A percentile compares a stretch with the other conserved stretches of the same genome.
These are phyloP conservation scores for Sanghuangporus sanghuang DNA, from an alignment of 1,284 basidiomycete genomes.

Conservation along the genomic window DNA sequence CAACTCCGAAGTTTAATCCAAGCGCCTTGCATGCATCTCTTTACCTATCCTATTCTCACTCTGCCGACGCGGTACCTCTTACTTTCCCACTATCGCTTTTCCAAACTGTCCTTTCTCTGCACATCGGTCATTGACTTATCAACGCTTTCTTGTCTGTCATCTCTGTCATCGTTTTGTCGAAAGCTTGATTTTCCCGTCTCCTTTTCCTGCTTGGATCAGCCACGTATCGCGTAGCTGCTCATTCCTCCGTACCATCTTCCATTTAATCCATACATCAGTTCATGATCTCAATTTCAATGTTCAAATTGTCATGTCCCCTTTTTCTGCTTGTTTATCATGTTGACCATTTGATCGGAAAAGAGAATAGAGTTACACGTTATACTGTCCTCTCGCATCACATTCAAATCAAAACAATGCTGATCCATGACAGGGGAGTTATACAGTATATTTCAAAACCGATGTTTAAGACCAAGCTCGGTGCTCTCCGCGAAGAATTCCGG, in stretches of 20 bases:
- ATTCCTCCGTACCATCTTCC: not conserved
- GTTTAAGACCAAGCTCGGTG: too few relatives aligned
- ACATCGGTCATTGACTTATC: not conserved
- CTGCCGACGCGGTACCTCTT: conserved; percentile 6
- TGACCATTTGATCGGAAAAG: too few relatives aligned
- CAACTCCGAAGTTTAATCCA: not conserved
- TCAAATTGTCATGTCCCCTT: not conserved
- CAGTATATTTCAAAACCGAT: too few relatives aligned
- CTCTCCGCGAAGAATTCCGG: too few relatives aligned
- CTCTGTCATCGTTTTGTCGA: not conserved
- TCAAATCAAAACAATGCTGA: too few relatives aligned
- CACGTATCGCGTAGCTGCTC: not conserved
- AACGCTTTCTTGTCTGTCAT: not conserved
- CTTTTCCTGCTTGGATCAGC: not conserved
- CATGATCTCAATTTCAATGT: conserved; percentile 1
- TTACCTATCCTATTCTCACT: not conserved
- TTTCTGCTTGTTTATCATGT: too few relatives aligned
- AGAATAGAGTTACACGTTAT: too few relatives aligned
- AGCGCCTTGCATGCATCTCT: not conserved
- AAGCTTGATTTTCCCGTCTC: not conserved
- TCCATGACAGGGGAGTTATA: too few relatives aligned
- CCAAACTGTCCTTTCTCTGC: not conserved
- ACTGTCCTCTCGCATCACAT: too few relatives aligned
- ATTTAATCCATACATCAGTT: not conserved
- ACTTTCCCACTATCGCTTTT: not conserved